phyloP scores from a whole-genome alignment of 176 grass and related monocot genomes.

The Musa troglodytarum region DNA sequence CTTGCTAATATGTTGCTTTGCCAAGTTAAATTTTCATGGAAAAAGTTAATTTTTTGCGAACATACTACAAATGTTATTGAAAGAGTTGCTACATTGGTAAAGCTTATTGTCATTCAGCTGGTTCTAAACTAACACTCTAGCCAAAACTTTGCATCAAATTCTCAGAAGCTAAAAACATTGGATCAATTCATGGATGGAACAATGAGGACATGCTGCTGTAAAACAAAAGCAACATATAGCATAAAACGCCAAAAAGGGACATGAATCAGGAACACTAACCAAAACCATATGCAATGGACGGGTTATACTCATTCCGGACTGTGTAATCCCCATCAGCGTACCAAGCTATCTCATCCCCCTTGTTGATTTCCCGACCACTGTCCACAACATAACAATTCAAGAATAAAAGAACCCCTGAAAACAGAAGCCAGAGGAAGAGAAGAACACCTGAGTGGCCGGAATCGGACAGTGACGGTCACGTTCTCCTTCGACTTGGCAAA shows the following conservation, averaged over 20 bases:
- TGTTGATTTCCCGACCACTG: constrained; percentile 90
- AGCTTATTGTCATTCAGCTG: background rate
- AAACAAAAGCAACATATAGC: background rate
- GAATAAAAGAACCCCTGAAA: constrained; percentile 5
- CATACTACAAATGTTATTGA: background rate
- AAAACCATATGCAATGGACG: constrained; percentile 72
- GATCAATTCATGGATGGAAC: background rate
- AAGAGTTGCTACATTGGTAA: background rate
- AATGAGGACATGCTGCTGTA: background rate
- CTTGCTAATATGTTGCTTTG: no score
- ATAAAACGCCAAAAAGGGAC: background rate
- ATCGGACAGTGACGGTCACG: constrained; percentile 91
- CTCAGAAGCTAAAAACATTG: background rate
- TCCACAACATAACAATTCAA: constrained; percentile 3
- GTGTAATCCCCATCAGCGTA: constrained; percentile 81
- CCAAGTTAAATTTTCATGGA: background rate
- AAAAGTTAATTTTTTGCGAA: background rate
- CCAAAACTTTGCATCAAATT: background rate
- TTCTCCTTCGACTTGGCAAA: constrained; percentile 85
- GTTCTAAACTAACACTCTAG: background rate
- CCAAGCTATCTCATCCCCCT: constrained; percentile 95
- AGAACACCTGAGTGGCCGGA: constrained; percentile 76
- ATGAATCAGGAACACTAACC: constrained; percentile 42
- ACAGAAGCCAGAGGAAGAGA: background rate
- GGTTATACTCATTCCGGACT: constrained; percentile 87